A percentile compares a stretch with the other conserved stretches of the same genome.
phyloP scores from a whole-genome alignment of 2,329 filamentous ascomycete genomes.

The Cladosporium sp. region DNA sequence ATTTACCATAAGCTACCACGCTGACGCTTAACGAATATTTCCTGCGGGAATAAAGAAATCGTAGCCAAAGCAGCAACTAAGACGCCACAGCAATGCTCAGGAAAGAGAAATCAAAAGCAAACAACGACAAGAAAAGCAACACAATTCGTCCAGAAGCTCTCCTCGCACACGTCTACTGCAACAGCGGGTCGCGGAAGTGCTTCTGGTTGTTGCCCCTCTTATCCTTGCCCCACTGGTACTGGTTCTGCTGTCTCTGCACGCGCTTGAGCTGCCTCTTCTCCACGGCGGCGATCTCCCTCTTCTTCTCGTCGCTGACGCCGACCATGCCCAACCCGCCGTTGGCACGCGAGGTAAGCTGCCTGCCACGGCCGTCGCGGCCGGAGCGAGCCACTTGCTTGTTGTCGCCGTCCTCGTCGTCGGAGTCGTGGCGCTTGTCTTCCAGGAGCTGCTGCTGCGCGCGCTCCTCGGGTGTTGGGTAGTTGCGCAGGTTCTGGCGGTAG shows the following conservation, averaged over 20 bases:
- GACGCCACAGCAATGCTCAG: conserved; percentile 12
- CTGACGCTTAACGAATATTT: no score
- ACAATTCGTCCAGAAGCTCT: no score
- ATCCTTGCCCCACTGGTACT: conserved; percentile 67
- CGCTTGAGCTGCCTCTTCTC: conserved; percentile 67
- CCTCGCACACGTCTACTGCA: conserved; percentile 30
- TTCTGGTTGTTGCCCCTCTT: conserved; percentile 74
- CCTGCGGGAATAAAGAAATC: not conserved
- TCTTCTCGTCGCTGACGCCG: conserved; percentile 72
- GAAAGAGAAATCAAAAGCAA: not conserved
- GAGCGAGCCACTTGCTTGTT: conserved; percentile 34
- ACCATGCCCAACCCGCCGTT: conserved; percentile 73
- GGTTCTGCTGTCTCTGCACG: conserved; percentile 48
- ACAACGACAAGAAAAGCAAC: not conserved
- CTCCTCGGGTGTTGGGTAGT: conserved; percentile 75
- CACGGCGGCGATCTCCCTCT: conserved; percentile 59
- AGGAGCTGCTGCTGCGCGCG: conserved; percentile 65
- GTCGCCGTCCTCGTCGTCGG: conserved; percentile 44
- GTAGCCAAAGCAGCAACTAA: not conserved
- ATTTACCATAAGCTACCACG: no score
- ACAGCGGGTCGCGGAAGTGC: conserved; percentile 58
- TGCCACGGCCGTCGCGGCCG: conserved; percentile 24
- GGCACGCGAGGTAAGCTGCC: conserved; percentile 56
- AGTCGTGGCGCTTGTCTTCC: conserved; percentile 40
- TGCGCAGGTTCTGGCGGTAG: conserved; percentile 87